phyloP scores from a whole-genome alignment of 2,329 filamentous ascomycete genomes.

The Trichophyton schoenleinii region DNA sequence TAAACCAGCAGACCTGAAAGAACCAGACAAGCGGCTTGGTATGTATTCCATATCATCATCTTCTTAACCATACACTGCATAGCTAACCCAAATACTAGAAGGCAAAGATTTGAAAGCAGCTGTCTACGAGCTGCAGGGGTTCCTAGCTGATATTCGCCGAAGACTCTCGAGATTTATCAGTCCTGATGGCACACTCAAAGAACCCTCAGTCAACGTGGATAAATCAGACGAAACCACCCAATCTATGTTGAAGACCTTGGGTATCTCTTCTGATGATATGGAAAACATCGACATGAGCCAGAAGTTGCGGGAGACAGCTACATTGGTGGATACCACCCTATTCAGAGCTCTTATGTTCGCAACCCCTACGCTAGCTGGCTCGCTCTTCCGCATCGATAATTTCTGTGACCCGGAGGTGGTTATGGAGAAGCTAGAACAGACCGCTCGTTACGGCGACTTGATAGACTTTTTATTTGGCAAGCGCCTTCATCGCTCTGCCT shows the following conservation, averaged over 20 bases:
- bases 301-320: conserved; percentile 63
- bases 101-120: conserved; percentile 76
- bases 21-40: conserved; percentile 21
- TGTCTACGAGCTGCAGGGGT: conserved; percentile 71
- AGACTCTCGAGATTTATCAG: conserved; percentile 50
- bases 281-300: conserved; percentile 50
- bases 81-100: conserved; percentile 37
- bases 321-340: conserved; percentile 80
- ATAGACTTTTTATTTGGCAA: conserved; percentile 98
- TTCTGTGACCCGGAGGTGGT: conserved; percentile 95
- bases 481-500: conserved; percentile 73
- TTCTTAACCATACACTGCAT: background rate
- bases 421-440: conserved; percentile 80
- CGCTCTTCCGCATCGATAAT: conserved; percentile 88
- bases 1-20: conserved; percentile 20
- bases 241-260: conserved; percentile 36
- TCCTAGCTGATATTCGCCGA: conserved; percentile 71
- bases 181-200: conserved; percentile 41
- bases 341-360: conserved; percentile 95
- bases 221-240: conserved; percentile 30
- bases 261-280: conserved; percentile 38
- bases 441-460: conserved; percentile 77
- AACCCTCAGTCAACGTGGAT: conserved; percentile 20
- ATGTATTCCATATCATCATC: conserved; percentile 6
- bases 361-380: conserved; percentile 68